Conservation (phyloP, 148 eudicot species). For the Camellia granthamiana region DNA sequence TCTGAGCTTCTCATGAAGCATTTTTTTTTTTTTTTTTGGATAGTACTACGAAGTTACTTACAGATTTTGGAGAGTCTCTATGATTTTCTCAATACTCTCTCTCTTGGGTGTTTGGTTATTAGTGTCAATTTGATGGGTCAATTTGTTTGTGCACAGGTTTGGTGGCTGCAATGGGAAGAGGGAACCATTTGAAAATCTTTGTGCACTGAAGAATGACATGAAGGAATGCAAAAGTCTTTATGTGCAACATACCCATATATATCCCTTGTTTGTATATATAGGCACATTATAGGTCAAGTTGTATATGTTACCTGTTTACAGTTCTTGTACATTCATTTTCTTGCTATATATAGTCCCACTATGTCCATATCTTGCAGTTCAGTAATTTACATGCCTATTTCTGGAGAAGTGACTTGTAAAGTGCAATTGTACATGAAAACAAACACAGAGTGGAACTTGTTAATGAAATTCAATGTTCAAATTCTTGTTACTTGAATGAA, state of each 20-base stretch:
- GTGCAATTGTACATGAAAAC: neutral
- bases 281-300: conserved; percentile 16
- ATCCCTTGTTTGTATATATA: neutral
- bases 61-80: neutral
- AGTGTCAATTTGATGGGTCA: conserved; percentile 45
- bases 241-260: neutral
- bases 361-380: neutral
- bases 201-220: conserved; percentile 35
- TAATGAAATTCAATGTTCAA: conserved; percentile 17
- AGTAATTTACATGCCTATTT: conserved; percentile 10
- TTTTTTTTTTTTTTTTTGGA: neutral
- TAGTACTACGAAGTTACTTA: neutral
- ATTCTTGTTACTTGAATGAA: conserved; percentile 20
- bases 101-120: conserved; percentile 10
- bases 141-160: conserved; percentile 45
- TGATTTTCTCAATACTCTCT: neutral
- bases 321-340: conserved; percentile 19
- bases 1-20: neutral
- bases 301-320: conserved; percentile 22
- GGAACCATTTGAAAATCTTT: conserved; percentile 38
- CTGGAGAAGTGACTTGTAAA: conserved; percentile 4
- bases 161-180: conserved; percentile 42
- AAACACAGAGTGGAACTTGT: conserved; percentile 3
- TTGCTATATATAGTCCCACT: neutral
- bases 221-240: conserved; percentile 14